phyloP scores from a whole-genome alignment of 495 filamentous ascomycete genomes.

The Penicillium samsonianum region DNA sequence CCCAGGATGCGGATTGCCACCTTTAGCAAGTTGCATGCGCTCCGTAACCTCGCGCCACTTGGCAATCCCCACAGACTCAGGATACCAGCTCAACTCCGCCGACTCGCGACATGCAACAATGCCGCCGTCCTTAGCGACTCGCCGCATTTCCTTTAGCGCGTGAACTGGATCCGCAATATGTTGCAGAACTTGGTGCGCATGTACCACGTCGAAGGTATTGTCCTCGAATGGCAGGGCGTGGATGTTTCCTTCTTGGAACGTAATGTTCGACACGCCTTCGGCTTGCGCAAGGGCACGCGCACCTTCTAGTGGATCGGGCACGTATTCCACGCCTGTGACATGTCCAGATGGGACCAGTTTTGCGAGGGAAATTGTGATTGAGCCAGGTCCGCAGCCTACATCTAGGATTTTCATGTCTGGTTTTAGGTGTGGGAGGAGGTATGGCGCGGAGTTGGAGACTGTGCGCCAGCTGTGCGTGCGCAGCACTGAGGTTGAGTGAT shows the following conservation, averaged over 20 bases:
- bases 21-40: slow-evolving; percentile 36
- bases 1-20: slow-evolving; percentile 51
- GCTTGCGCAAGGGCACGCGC: slow-evolving; percentile 42
- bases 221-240: slow-evolving; percentile 47
- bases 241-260: slow-evolving; percentile 52
- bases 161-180: slow-evolving; percentile 51
- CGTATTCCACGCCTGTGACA: slow-evolving; percentile 50
- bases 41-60: slow-evolving; percentile 42
- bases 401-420: slow-evolving; percentile 53
- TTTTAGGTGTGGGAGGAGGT: slow-evolving; percentile 51
- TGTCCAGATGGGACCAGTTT: slow-evolving; percentile 46
- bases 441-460: slow-evolving; percentile 49
- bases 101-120: slow-evolving; percentile 54
- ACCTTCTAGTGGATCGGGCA: slow-evolving; percentile 39
- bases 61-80: slow-evolving; percentile 42
- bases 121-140: slow-evolving; percentile 53
- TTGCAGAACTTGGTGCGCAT: slow-evolving; percentile 57
- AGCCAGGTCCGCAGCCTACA: slow-evolving; percentile 60
- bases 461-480: slow-evolving; percentile 55
- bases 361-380: slow-evolving; percentile 57
- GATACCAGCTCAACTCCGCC: slow-evolving; percentile 49
- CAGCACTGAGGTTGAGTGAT: slow-evolving; percentile 52
- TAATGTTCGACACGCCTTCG: slow-evolving; percentile 46
- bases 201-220: slow-evolving; percentile 60
- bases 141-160: slow-evolving; percentile 52